These are phyloP conservation scores for Globisporangium okanoganense DNA, from an alignment of 352 stramenopile genomes.

Conservation along the genomic window DNA sequence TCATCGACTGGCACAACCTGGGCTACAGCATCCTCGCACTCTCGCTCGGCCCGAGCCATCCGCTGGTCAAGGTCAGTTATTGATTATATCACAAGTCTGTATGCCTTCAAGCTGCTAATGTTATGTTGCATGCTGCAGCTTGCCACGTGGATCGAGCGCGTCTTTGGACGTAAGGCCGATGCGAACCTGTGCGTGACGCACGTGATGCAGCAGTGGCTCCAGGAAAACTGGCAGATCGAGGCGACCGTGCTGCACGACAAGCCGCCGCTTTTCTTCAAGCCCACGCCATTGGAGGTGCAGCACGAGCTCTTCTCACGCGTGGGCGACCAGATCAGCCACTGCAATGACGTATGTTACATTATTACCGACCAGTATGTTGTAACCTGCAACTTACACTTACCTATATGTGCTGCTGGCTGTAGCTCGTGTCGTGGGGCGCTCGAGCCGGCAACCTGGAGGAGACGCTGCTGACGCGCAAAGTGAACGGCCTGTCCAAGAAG, in stretches of 20 bases:
- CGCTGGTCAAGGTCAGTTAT: slow-evolving; percentile 60
- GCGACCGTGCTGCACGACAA: slow-evolving; percentile 93
- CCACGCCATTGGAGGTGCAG: slow-evolving; percentile 70
- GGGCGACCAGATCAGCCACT: slow-evolving; percentile 58
- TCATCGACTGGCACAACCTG: slow-evolving; percentile 99
- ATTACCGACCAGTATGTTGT: too few species aligned
- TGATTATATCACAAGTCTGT: neutral
- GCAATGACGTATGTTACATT: slow-evolving; percentile 71
- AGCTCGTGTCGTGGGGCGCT: slow-evolving; percentile 35
- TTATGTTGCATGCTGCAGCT: slow-evolving; percentile 30
- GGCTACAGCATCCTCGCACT: slow-evolving; percentile 96
- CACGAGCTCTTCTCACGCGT: slow-evolving; percentile 91
- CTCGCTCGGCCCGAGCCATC: slow-evolving; percentile 53
- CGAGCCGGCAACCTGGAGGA: slow-evolving; percentile 33
- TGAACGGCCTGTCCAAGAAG: slow-evolving; percentile 20
- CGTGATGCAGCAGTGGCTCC: slow-evolving; percentile 94
- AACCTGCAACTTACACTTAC: neutral
- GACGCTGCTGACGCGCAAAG: slow-evolving; percentile 57
- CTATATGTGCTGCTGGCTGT: neutral
- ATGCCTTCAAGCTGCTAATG: neutral
- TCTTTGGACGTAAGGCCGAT: slow-evolving; percentile 91
- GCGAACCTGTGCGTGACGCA: slow-evolving; percentile 96
- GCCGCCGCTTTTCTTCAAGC: slow-evolving; percentile 92
- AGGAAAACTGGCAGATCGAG: slow-evolving; percentile 87
- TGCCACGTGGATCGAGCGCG: slow-evolving; percentile 76